phyloP scores from a whole-genome alignment of 768 basidiomycete genomes.

The Boletellus ananiceps region DNA sequence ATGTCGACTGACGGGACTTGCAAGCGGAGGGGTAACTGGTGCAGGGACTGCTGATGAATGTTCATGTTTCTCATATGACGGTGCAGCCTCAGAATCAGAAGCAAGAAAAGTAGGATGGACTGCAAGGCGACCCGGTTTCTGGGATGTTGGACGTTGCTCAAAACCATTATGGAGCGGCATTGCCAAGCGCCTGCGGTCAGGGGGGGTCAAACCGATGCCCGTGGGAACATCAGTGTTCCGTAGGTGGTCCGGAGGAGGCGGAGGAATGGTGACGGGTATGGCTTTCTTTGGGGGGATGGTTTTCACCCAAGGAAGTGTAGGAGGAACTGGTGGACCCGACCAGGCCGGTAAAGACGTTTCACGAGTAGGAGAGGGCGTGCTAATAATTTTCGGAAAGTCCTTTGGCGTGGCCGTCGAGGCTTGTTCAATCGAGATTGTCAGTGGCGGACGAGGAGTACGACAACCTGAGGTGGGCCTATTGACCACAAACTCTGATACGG shows the following conservation, averaged over 20 bases:
- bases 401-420: slow-evolving; percentile 28
- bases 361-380: slow-evolving; percentile 19
- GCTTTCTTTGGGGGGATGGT: slow-evolving; percentile 21
- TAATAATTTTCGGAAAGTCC: slow-evolving; percentile 30
- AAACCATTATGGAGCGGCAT: slow-evolving; percentile 44
- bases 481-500: slow-evolving; percentile 19
- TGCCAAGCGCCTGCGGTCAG: slow-evolving; percentile 27
- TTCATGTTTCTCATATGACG: slow-evolving; percentile 16
- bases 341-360: slow-evolving; percentile 24
- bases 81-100: slow-evolving; percentile 2
- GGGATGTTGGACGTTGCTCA: slow-evolving; percentile 16
- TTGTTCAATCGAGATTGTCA: slow-evolving; percentile 43
- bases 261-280: slow-evolving; percentile 34
- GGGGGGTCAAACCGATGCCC: slow-evolving; percentile 29
- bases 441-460: slow-evolving; percentile 27
- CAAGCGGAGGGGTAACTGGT: slow-evolving; percentile 11
- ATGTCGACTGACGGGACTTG: slow-evolving; percentile 16
- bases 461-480: slow-evolving; percentile 11
- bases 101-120: slow-evolving; percentile 15
- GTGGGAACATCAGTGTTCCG: slow-evolving; percentile 36
- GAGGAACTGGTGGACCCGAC: slow-evolving; percentile 32
- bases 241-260: slow-evolving; percentile 28
- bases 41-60: slow-evolving; percentile 21
- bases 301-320: slow-evolving; percentile 24
- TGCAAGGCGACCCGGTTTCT: slow-evolving; percentile 14